These are phyloP conservation scores for Fraxinus angustifolia DNA, from an alignment of 305 asterid species.

Conservation along the genomic window DNA sequence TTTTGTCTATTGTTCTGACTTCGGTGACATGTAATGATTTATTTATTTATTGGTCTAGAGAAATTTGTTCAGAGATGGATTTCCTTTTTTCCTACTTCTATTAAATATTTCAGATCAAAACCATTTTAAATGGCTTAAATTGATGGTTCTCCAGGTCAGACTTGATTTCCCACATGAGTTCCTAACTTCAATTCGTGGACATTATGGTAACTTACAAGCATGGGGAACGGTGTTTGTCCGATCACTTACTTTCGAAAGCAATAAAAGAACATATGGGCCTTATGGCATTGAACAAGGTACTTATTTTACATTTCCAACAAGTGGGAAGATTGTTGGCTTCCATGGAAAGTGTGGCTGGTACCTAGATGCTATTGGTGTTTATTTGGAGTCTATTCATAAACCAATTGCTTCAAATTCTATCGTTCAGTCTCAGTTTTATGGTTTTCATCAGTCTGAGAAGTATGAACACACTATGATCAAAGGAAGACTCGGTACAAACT, in stretches of 20 bases:
- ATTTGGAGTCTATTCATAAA: constrained; percentile 44
- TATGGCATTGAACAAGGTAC: constrained; percentile 64
- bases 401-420: constrained; percentile 22
- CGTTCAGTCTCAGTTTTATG: constrained; percentile 31
- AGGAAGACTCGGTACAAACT: constrained; percentile 51
- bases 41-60: not conserved
- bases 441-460: constrained; percentile 28
- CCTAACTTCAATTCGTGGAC: constrained; percentile 57
- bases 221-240: constrained; percentile 50
- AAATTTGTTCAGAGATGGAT: not conserved
- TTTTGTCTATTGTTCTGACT: not conserved
- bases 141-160: constrained; percentile 38
- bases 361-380: constrained; percentile 65
- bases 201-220: constrained; percentile 54
- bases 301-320: constrained; percentile 45
- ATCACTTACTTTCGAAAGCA: constrained; percentile 58
- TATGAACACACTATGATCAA: constrained; percentile 56
- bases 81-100: not conserved
- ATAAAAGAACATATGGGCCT: constrained; percentile 62
- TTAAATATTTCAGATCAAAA: not conserved
- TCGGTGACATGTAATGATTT: not conserved
- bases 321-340: constrained; percentile 69
- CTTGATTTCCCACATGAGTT: constrained; percentile 67
- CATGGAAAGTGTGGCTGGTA: constrained; percentile 68
- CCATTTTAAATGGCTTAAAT: not conserved